Evolutionary conservation across 2,329 filamentous ascomycete genomes (phyloP).

Genomic region (Phialophora verrucosa): DNA sequence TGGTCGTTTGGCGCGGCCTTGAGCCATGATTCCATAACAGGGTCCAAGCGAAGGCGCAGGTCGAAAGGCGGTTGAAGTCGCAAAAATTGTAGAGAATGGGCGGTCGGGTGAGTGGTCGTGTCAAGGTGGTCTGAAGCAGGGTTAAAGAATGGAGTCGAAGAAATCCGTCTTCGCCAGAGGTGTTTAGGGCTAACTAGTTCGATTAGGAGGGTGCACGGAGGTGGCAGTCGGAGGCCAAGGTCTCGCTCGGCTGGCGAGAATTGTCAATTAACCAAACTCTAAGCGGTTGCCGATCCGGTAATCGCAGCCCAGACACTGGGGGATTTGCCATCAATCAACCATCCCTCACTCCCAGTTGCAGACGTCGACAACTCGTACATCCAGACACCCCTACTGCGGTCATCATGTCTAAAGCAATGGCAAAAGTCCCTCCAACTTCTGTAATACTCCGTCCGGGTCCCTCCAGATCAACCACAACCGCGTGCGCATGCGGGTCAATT

Average conservation of each 20-base stretch:
- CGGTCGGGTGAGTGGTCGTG: neutral
- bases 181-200: neutral
- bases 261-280: slow-evolving; percentile 8
- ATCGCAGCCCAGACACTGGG: neutral
- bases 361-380: neutral
- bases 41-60: neutral
- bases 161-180: neutral
- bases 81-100: neutral
- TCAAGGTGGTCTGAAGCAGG: neutral
- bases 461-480: neutral
- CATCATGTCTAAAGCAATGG: neutral
- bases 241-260: slow-evolving; percentile 1
- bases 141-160: neutral
- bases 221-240: neutral
- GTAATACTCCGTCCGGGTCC: neutral
- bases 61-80: neutral
- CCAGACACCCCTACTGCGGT: neutral
- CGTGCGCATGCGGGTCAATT: neutral
- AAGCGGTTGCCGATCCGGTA: slow-evolving; percentile 13
- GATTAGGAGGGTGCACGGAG: neutral
- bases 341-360: neutral
- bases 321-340: neutral
- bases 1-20: slow-evolving; percentile 33
- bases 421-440: slow-evolving; percentile 5
- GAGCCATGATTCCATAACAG: slow-evolving; percentile 31